Conservation (phyloP, 805 yeast genomes). For the Lipomyces sp. region DNA sequence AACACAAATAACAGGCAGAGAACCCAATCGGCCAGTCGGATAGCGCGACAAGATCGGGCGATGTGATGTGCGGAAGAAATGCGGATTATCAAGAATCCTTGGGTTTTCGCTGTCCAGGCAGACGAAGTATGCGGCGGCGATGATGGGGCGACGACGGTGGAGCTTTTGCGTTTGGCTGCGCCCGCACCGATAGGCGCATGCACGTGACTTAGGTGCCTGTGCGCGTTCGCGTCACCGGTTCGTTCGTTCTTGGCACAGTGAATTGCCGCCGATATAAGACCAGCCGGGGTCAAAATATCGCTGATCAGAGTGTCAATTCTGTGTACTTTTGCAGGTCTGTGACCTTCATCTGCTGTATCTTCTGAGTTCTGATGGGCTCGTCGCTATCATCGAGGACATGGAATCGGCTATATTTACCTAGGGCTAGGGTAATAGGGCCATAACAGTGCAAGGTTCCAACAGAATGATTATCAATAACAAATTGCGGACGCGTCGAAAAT, state of each 20-base stretch:
- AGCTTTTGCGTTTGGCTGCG: constrained; percentile 4
- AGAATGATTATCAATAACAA: no score
- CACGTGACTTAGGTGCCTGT: not conserved
- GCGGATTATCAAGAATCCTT: not conserved
- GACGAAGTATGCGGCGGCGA: not conserved
- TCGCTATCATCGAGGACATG: no score
- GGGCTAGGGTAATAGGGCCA: no score
- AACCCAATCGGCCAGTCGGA: not conserved
- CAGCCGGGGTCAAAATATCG: no score
- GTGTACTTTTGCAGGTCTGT: not conserved
- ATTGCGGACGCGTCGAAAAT: no score
- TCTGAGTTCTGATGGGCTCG: no score
- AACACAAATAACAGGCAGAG: not conserved
- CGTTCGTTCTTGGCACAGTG: not conserved
- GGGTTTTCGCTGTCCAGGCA: not conserved
- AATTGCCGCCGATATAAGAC: not conserved
- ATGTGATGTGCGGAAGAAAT: not conserved
- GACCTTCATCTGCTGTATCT: no score
- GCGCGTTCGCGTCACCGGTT: not conserved
- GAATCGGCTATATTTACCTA: no score
- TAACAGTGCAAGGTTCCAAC: no score
- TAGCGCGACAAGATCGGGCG: not conserved
- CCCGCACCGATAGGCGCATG: not conserved
- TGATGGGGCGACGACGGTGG: constrained; percentile 3
- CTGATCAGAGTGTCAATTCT: not conserved